Base-by-base conservation (phyloP, 352 stramenopile genomes). In the Elongisporangium anandrum region DNA sequence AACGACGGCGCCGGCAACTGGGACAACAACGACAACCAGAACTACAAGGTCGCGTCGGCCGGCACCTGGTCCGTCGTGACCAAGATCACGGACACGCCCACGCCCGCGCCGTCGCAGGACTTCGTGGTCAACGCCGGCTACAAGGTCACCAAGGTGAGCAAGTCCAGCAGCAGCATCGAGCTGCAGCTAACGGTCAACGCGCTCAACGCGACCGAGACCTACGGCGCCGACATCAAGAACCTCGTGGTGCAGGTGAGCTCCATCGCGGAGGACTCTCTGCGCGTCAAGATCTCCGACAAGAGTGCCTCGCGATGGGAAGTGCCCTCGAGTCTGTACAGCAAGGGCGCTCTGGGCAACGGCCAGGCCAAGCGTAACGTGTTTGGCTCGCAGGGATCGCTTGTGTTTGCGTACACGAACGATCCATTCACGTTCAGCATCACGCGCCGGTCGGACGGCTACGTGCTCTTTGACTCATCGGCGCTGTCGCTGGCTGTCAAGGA, bases 401-500 rank as follows among this genome's bases (percentile, higher is more conserved):
- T 57, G n/a, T 73, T 77, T 53, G 58, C 41, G 52, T 77, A 72
- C 63, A 77, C 65, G 23, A 64, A 63, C 57, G 67, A 66, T 49
- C 69, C 69, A 49, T 77, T 77, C 66, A 64, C 65, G 59, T 73
- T 73, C 62, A 68, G 61, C 39, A 66, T 77, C 19, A 73, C 60
- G 16, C 69, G 69, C 50, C 73, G 73, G 58, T 50, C 61, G 26
- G 69, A 73, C 55, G 54, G 52, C 54, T 65, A 68, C 57, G 68
- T 78, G 57, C 65, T 85, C 12, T 85, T 85, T 49, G 71, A 85
- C 68, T 78, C 75, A 54, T 79, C 75, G 24, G 59, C 60, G 53
- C 50, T 77, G 20, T 52, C 63, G 23, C 45, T 71, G 23, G 63
- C 62, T 23, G 64, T 80, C 54, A 70, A 77, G 50, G 73, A 87